Base-by-base conservation (phyloP, 495 filamentous ascomycete species). In the Glutinoglossum americanum region DNA sequence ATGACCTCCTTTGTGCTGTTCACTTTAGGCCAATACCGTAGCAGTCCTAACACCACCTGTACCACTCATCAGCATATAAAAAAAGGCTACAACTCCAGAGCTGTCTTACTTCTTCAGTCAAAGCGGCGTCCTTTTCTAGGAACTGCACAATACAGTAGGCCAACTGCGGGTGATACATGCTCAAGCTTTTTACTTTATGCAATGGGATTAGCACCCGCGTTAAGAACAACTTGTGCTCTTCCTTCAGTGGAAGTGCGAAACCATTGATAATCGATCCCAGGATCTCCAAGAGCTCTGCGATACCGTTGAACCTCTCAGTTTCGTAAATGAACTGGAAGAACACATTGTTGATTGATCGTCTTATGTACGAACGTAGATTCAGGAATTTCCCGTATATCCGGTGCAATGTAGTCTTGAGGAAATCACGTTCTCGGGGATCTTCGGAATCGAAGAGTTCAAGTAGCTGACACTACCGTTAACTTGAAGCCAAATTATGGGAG, bases 311-410 rank as follows among this genome's bases (percentile, higher is more conserved):
- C 54, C 92, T 79, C 69, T 99, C 92, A 0, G 92, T 99, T 71
- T 99, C 92, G 65, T 99, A 99, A 59, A 84, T 85, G 69, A 99
- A 99, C 67, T 99, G 92, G 78, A 99, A 99, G 75, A 99, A 99
- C 63, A 99, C 92, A 66, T 99, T 97, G 76, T 99, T 97, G 74
- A 99, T 99, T 41, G 93, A 97, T 62, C 92, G 82, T 65, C 92
- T 79, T 64, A 99, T 99, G 70, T 89, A 99, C 11, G 93, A 97
- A 35, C 92, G 80, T 39, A 99, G 75, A 67, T 99, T 99, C 57
- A 99, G 75, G 73, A 99, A 99, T 72, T 99, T 99, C 61, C 92
- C 92, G 64, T 99, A 99, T 65, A 99, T 99, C 51, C 92, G 82
- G 72, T 99, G 92, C 57, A 99, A 70, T 6, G 92, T 99, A 1